A percentile compares a stretch with the other conserved stretches of the same genome.
Conservation (phyloP, 345 rosid species). For the Populus tremula region DNA sequence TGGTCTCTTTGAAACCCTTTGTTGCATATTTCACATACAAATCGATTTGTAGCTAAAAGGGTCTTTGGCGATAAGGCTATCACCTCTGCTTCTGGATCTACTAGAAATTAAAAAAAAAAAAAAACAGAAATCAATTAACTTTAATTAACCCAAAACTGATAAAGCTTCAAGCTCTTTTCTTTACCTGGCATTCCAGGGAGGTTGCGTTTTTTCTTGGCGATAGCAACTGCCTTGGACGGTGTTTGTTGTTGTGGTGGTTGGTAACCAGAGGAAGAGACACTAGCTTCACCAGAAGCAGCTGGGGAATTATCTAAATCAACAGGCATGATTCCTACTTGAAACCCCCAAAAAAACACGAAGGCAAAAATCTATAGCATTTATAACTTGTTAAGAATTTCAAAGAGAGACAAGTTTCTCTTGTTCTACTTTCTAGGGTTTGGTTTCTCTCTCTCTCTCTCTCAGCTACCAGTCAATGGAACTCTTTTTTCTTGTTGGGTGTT, state of each 20-base stretch:
- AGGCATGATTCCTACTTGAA: slow-evolving; percentile 38
- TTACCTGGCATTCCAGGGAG: slow-evolving; percentile 99
- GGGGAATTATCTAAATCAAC: slow-evolving; percentile 83
- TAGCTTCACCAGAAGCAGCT: slow-evolving; percentile 91
- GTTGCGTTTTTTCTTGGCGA: slow-evolving; percentile 75
- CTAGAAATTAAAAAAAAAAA: slow-evolving; percentile 5
- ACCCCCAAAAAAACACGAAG: neutral
- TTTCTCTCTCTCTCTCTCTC: slow-evolving; percentile 13
- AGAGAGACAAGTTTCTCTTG: slow-evolving; percentile 6
- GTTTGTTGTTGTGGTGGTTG: slow-evolving; percentile 42
- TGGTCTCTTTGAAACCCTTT: slow-evolving; percentile 98
- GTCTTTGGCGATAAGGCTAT: slow-evolving; percentile 87
- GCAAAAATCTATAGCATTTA: neutral
- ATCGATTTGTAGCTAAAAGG: slow-evolving; percentile 82
- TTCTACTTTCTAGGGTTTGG: slow-evolving; percentile 40
- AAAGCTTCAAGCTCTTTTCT: neutral
- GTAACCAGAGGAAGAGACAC: slow-evolving; percentile 77
- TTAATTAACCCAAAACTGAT: neutral
- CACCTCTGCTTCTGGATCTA: slow-evolving; percentile 98
- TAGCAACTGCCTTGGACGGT: slow-evolving; percentile 43
- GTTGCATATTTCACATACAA: slow-evolving; percentile 92
- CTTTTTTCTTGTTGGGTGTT: slow-evolving; percentile 13
- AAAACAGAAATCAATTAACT: neutral
- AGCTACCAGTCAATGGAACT: slow-evolving; percentile 78
- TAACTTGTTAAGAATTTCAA: neutral